Percentiles rank a stretch among this genome's conserved stretches.
Conservation (phyloP, 257 asterid genomes). For the Oldenlandia corymbosa region DNA sequence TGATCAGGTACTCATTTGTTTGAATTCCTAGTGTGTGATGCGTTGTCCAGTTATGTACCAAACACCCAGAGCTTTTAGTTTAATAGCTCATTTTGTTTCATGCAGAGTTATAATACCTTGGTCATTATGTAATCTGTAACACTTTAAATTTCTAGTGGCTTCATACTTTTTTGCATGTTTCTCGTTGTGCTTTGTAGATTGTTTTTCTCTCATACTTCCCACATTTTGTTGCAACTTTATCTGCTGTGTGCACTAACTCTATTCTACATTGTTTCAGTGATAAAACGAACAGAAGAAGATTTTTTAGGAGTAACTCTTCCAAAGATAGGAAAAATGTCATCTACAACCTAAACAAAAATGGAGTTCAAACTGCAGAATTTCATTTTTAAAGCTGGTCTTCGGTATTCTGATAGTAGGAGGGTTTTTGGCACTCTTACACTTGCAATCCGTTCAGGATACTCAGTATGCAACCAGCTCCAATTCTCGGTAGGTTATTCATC, state of each 20-base stretch:
- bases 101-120: neutral
- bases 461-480: slow-evolving; percentile 34
- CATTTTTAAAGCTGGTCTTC: slow-evolving; percentile 54
- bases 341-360: slow-evolving; percentile 49
- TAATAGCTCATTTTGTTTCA: too few species aligned
- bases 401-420: slow-evolving; percentile 59
- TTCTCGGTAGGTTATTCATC: slow-evolving; percentile 40
- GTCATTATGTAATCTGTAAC: neutral
- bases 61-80: too few species aligned
- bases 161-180: neutral
- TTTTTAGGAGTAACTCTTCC: slow-evolving; percentile 41
- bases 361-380: slow-evolving; percentile 47
- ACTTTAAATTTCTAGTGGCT: neutral
- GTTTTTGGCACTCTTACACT: slow-evolving; percentile 45
- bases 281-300: slow-evolving; percentile 57
- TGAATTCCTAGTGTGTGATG: too few species aligned
- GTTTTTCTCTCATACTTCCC: neutral
- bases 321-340: slow-evolving; percentile 57
- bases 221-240: neutral
- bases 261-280: slow-evolving; percentile 46
- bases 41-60: too few species aligned
- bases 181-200: neutral
- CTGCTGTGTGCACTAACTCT: slow-evolving; percentile 11
- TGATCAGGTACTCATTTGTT: too few species aligned
- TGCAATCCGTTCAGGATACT: slow-evolving; percentile 53